Base-by-base conservation (phyloP, 345 rosid genomes). In the Eucalyptus sp. region DNA sequence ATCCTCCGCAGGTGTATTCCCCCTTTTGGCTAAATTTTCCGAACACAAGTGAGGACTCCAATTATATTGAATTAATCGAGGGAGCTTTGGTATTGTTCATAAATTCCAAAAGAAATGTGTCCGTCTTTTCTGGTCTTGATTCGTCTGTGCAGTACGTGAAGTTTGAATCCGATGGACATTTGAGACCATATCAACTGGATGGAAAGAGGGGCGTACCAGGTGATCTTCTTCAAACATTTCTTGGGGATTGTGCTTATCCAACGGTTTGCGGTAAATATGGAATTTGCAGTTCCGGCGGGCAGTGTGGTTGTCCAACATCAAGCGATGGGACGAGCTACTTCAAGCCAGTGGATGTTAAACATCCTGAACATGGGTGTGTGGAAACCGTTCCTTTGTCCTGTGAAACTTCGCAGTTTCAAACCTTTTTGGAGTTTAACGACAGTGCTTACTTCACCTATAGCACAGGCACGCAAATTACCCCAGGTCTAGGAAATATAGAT, bases 111-210 rank as follows among this genome's bases (percentile, higher is more conserved):
- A 8, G 48, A 18, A 58, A 85, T 3, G 15, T 3, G 10, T 16
- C 43, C 1, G 2, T 56, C 25, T 2, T 48, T 52, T 3, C 13
- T 18, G 5, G 13, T 3, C 13, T 37, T 33, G 24, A 15, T 48
- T 48, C 64, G 2, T 46, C 86, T 22, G 18, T 62, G 22, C 89
- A 86, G 22, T 88, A 37, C 81, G 29, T 90, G 86, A 92, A 71
- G 43, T 79, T 92, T 54, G 89, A 86, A 15, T 24, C 87, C 31
- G 92, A 91, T 52, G 93, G 94, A 11, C 90, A 90, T 86, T 60
- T 91, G 56, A 88, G 76, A 81, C 89, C 87, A 20, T 89, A 93
- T 20, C 88, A 60, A 52, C 88, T 87, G 90, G 5, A 10, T 20
- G 10, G 4, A 46, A 7, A 9, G 37, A 83, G 90, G 90, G 48